These are phyloP conservation scores for Phaeosphaeriaceae sp. DNA, from an alignment of 2,329 filamentous ascomycete genomes.

Conservation along the genomic window DNA sequence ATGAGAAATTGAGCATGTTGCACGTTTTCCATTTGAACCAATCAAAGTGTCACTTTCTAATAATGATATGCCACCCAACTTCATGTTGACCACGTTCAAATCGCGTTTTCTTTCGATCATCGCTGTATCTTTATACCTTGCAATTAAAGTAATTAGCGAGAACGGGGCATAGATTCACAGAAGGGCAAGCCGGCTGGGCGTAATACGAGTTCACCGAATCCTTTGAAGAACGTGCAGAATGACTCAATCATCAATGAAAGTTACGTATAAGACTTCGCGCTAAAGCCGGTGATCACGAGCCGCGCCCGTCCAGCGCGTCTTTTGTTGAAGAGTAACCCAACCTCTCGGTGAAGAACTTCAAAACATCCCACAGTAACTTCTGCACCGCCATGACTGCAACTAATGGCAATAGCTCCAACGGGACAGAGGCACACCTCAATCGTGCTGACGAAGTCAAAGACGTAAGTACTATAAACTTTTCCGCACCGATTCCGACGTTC, in stretches of 20 bases:
- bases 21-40: constrained; percentile 2
- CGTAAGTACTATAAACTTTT: constrained; percentile 27
- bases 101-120: neutral
- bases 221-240: constrained; percentile 5
- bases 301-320: neutral
- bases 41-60: neutral
- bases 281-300: constrained; percentile 13
- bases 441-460: constrained; percentile 50
- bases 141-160: neutral
- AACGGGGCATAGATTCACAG: neutral
- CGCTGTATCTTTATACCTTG: neutral
- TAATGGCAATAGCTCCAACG: constrained; percentile 15
- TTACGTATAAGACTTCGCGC: constrained; percentile 12
- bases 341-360: neutral
- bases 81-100: neutral
- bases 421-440: constrained; percentile 30
- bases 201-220: neutral
- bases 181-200: neutral
- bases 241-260: constrained; percentile 10
- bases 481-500: constrained; percentile 12
- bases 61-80: neutral
- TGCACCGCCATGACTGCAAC: constrained; percentile 2
- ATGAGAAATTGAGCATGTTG: constrained; percentile 4
- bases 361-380: neutral
- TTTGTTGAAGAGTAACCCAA: neutral